Evolutionary conservation across 352 stramenopile species (phyloP).

Genomic region (Globisporangium echinulatum): DNA sequence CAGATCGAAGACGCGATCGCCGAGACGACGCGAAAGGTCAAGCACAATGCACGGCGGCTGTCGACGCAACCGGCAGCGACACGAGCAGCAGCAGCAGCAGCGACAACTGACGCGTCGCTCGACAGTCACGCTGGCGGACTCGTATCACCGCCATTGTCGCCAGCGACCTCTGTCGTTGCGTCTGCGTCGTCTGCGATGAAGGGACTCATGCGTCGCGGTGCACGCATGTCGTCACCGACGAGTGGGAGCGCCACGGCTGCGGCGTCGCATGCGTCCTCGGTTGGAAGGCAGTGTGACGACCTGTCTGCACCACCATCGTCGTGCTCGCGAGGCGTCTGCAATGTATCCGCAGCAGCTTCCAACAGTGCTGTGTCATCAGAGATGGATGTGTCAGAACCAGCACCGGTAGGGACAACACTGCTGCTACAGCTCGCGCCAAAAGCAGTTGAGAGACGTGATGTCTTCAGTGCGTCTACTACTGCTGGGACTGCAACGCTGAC

Average conservation of each 20-base stretch:
- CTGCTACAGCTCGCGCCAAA: no score
- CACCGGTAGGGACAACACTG: no score
- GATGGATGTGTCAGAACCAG: no score
- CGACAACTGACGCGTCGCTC: neutral
- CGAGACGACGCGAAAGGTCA: constrained; percentile 74
- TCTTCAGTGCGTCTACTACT: no score
- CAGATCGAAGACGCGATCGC: constrained; percentile 68
- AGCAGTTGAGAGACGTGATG: no score
- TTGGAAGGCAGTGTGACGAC: no score
- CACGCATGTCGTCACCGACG: constrained; percentile 31
- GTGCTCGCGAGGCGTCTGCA: no score
- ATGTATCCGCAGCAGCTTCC: no score
- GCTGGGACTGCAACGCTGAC: no score
- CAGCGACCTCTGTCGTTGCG: constrained; percentile 8
- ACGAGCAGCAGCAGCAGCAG: neutral
- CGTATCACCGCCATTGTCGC: neutral
- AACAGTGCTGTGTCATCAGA: no score
- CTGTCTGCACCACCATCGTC: no score
- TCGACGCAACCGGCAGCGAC: constrained; percentile 25
- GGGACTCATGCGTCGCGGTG: constrained; percentile 44
- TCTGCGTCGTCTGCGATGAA: constrained; percentile 34
- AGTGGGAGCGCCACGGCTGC: neutral
- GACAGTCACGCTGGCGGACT: neutral
- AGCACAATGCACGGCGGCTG: constrained; percentile 55
- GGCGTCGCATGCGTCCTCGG: no score